Evolutionary conservation across 2,329 filamentous ascomycete species (phyloP).

Genomic region (Fusarium heterosporum): DNA sequence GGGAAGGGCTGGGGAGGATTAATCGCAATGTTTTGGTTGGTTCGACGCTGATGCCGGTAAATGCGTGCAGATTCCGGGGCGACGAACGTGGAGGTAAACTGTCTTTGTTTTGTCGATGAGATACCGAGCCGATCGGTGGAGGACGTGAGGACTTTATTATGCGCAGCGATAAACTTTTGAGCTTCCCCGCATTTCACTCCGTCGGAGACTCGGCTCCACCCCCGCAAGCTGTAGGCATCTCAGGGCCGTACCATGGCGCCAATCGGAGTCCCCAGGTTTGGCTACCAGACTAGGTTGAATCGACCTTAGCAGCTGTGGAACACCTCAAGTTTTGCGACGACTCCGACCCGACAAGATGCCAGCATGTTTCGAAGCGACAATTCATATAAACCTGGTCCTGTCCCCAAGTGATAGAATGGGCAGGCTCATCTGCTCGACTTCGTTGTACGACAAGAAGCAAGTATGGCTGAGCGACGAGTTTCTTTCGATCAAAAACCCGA

Average conservation of each 20-base stretch:
- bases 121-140: constrained; percentile 26
- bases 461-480: constrained; percentile 15
- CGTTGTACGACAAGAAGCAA: not conserved
- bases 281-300: not conserved
- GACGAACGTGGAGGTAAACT: not conserved
- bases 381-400: constrained; percentile 5
- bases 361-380: not conserved
- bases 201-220: constrained; percentile 28
- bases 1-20: not conserved
- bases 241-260: not conserved
- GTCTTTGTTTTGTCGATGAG: not conserved
- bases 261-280: constrained; percentile 18
- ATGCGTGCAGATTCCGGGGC: not conserved
- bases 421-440: not conserved
- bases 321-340: not conserved
- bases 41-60: not conserved
- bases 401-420: fast-evolving
- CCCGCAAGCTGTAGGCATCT: not conserved
- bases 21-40: not conserved
- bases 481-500: constrained; percentile 11
- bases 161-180: not conserved
- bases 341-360: constrained; percentile 10
- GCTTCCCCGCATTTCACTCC: constrained; percentile 12
- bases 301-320: not conserved
- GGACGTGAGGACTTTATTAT: constrained; percentile 3